Conservation (phyloP, 805 yeast species). For the Starmera quercuum region DNA sequence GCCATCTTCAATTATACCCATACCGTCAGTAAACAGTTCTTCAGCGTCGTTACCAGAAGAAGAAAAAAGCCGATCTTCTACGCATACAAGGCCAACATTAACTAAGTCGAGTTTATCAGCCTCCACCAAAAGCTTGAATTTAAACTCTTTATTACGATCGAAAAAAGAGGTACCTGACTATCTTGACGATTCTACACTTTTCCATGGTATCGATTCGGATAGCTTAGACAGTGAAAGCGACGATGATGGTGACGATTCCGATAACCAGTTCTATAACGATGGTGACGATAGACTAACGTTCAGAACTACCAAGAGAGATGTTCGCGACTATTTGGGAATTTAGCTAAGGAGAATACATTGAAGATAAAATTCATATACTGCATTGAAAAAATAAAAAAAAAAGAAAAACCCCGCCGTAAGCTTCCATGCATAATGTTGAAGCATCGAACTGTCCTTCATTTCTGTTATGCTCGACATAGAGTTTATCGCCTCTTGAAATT, state of each 20-base stretch:
- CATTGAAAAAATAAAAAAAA: too few species aligned
- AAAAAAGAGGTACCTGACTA: constrained; percentile 17
- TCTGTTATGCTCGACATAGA: too few species aligned
- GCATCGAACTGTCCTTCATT: too few species aligned
- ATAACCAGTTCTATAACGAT: constrained; percentile 15
- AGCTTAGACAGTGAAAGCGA: constrained; percentile 5
- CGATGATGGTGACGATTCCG: constrained; percentile 8
- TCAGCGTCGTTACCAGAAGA: constrained; percentile 6
- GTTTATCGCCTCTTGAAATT: too few species aligned
- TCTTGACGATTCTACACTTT: constrained; percentile 18
- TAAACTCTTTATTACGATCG: constrained; percentile 14
- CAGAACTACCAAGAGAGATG: constrained; percentile 15
- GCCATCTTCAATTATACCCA: constrained; percentile 3
- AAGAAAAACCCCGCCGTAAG: too few species aligned
- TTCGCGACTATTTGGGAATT: constrained; percentile 16
- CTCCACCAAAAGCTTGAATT: constrained; percentile 8
- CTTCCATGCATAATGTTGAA: too few species aligned
- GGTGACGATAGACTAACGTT: constrained; percentile 14
- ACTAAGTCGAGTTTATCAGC: not conserved
- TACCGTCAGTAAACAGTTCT: not conserved
- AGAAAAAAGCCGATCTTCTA: constrained; percentile 1
- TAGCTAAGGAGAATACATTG: too few species aligned
- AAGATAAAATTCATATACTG: too few species aligned
- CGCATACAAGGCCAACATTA: not conserved
- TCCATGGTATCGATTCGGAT: constrained; percentile 17